Evolutionary conservation across 169 alveolate species (phyloP), one percentile per base, ranked within the genome.

Genomic region (Eimeria necatrix): DNA sequence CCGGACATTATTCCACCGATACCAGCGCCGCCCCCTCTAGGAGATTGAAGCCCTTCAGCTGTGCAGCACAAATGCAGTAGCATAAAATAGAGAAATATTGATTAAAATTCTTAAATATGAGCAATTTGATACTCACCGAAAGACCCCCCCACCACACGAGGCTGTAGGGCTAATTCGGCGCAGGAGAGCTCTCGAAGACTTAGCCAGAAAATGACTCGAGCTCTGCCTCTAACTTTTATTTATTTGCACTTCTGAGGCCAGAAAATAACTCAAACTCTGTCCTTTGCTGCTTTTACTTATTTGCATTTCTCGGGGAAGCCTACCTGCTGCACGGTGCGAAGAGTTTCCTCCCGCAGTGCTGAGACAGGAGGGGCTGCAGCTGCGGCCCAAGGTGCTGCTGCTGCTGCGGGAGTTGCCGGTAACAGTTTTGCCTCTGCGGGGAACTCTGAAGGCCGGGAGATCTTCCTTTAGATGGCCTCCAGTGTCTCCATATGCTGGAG

Each of bases 391-490:
- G 64, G 61, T 7, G 64, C 26, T 76, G 61, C 87, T 76, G 87
- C 68, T 76, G 64, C 68, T 76, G 59, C 87, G 87, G 20, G 64
- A 26, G 64, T 9, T 46, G n/a, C 61, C 87, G 59, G 26, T 5
- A 46, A 46, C 14, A 22, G 87, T 12, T 49, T 56, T 20, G 41
- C 87, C 68, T 76, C 87, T 76, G 26, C 87, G 87, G 10, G 87
- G 10, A 7, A 56, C 68, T 8, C 87, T n/a, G n/a, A 41, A 10
- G 9, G 87, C 9, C 5, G 85, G 49, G 2, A 22, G n/a, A 51
- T 41, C 87, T 16, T 76, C 87, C 22, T 32, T 64, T 64, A 20
- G 22, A 64, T 73, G 84, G 16, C 41, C 14, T 0, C 64, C 87
- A 26, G 18, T 49, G 68, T 49, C 87, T 20, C 64, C 87, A 76